Conservation (phyloP, 1,284 basidiomycete species). For the Ceratobasidium sp. region DNA sequence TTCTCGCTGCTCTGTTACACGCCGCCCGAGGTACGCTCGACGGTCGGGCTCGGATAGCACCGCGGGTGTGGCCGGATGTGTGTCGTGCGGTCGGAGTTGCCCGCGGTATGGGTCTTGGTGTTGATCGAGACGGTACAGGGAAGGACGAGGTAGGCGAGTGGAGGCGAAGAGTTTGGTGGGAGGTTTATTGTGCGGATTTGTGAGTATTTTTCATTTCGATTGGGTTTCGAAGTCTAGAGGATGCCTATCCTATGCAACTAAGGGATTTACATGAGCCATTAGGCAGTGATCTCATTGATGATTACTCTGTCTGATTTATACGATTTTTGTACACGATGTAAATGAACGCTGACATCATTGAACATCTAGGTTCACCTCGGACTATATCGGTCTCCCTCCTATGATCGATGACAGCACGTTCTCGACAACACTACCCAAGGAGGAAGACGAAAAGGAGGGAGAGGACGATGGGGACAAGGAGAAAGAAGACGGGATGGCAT, state of each 20-base stretch:
- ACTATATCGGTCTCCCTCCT: slow-evolving; percentile 71
- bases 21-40: slow-evolving; percentile 33
- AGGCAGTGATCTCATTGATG: neutral
- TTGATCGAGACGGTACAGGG: slow-evolving; percentile 2
- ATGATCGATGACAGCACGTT: slow-evolving; percentile 67
- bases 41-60: slow-evolving; percentile 66
- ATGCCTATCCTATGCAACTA: neutral
- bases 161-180: slow-evolving; percentile 78
- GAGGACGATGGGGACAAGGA: slow-evolving; percentile 54
- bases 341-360: neutral
- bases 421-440: slow-evolving; percentile 63
- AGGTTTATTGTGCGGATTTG: slow-evolving; percentile 78
- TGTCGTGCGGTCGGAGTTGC: slow-evolving; percentile 57
- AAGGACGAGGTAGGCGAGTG: slow-evolving; percentile 64
- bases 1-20: slow-evolving; percentile 30
- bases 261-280: slow-evolving; percentile 27
- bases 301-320: neutral
- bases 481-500: slow-evolving; percentile 54
- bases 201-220: slow-evolving; percentile 58
- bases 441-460: slow-evolving; percentile 56
- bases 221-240: neutral
- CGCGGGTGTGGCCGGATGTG: slow-evolving; percentile 72
- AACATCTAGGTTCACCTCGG: slow-evolving; percentile 72
- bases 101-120: slow-evolving; percentile 15
- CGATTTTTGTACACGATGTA: neutral